Evolutionary conservation across 2,329 filamentous ascomycete species (phyloP), one percentile per base, ranked within the genome.

Genomic region (Pleoardoris graminearum): DNA sequence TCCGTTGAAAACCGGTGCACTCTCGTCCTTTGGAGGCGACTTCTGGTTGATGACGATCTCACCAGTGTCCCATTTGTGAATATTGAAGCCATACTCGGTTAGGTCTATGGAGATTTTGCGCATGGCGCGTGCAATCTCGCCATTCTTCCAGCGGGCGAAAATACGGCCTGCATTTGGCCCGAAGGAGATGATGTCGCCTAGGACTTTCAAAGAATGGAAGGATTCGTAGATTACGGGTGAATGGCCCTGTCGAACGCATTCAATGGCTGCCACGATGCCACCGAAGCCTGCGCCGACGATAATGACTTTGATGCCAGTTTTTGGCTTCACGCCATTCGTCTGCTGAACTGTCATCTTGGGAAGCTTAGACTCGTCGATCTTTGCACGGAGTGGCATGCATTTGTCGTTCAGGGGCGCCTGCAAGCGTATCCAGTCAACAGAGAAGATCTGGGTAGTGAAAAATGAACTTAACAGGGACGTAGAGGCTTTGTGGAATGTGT

Each of bases 111-210:
- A 81, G 7, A 84, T 66, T 1, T 73, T 68, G 21, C 77, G 76
- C 71, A 84, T 75, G 38, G 75, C 74, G 39, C 70, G 67, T 7
- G 76, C 74, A 8, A 85, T 74, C 29, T 73, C 67, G 27, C 82
- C 80, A 23, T 79, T 66, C 0, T 72, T 74, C 84, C 84, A 87
- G 3, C 84, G 79, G 47, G 80, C 66, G 61, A 85, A 84, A 59
- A 87, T 85, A 35, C 83, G 80, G 0, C 82, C 82, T 11, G 77
- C 82, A 58, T 86, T 86, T 42, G 81, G 76, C 1, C 83, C 83
- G 55, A 85, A 85, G 11, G 80, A 82, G 56, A 85, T 86, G 55
- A 86, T 85, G 69, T 86, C 82, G 47, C 84, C 84, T 0, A 86
- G 77, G 3, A 76, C 70, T 59, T 85, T 86, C 49, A 85, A 77